Percentiles rank a stretch among this genome's conserved stretches.
phyloP scores from a whole-genome alignment of 2,329 filamentous ascomycete species.

The Ilyonectria destructans region DNA sequence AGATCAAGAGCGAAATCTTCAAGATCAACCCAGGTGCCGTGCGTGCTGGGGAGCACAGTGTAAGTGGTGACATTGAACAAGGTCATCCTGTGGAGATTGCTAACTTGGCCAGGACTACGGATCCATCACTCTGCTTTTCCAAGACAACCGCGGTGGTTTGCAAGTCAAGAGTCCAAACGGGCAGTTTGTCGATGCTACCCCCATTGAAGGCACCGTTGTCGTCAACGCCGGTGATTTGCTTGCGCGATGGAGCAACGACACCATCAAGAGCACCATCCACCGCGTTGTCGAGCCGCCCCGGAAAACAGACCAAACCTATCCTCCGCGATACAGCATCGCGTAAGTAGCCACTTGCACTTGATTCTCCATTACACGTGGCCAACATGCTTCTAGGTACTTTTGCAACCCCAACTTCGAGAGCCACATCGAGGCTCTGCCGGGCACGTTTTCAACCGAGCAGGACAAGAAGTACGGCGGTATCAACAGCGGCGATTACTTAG shows the following conservation, averaged over 20 bases:
- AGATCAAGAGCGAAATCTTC: constrained; percentile 78
- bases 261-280: constrained; percentile 91
- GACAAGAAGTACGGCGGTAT: constrained; percentile 87
- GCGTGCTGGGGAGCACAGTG: constrained; percentile 83
- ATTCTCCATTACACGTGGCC: constrained; percentile 4
- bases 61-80: constrained; percentile 41
- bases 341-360: constrained; percentile 58
- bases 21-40: constrained; percentile 78
- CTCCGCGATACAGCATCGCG: constrained; percentile 88
- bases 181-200: constrained; percentile 86
- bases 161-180: constrained; percentile 80
- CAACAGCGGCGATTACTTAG: constrained; percentile 86
- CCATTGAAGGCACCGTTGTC: constrained; percentile 86
- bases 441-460: constrained; percentile 76
- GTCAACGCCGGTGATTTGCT: constrained; percentile 92
- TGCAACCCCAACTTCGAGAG: constrained; percentile 88
- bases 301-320: constrained; percentile 72
- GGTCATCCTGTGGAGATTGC: neutral
- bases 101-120: constrained; percentile 66
- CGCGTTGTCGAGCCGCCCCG: constrained; percentile 89
- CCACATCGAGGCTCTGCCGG: constrained; percentile 85
- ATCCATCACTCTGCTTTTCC: constrained; percentile 75
- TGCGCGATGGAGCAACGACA: constrained; percentile 91
- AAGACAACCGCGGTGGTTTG: constrained; percentile 70
- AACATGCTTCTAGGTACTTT: constrained; percentile 76